These are phyloP conservation scores for Syzygium grande DNA, from an alignment of 345 rosid species.

Conservation along the genomic window DNA sequence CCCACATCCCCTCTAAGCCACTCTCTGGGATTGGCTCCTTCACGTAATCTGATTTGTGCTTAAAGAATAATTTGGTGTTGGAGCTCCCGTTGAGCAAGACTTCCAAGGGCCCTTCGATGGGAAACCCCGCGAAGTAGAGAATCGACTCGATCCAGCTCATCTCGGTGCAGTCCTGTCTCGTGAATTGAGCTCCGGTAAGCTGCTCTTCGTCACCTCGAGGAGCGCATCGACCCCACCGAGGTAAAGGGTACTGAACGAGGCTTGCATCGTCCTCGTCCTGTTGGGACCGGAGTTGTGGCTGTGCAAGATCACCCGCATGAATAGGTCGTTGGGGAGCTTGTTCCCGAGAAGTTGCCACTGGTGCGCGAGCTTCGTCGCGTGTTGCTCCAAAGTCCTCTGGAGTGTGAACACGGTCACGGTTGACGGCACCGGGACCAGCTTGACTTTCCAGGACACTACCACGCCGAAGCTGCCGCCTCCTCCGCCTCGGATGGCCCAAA, in stretches of 20 bases:
- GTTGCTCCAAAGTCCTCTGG: not conserved
- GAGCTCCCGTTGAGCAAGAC: not conserved
- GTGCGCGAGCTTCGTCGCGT: not conserved
- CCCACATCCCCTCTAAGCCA: constrained; percentile 12
- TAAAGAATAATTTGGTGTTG: not conserved
- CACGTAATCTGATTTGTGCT: constrained; percentile 25
- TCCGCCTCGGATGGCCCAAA: not conserved
- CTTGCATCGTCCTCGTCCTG: constrained; percentile 2
- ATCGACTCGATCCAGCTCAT: constrained; percentile 40
- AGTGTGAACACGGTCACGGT: not conserved
- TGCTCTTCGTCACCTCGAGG: not conserved
- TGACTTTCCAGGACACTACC: not conserved
- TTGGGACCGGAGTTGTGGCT: not conserved
- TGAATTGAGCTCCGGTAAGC: constrained; percentile 33
- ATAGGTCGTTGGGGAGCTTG: not conserved
- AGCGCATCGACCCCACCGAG: constrained; percentile 20
- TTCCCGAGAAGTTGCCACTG: not conserved
- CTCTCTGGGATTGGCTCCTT: constrained; percentile 15
- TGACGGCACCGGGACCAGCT: not conserved
- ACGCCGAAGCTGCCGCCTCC: constrained; percentile 1
- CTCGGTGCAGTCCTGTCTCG: constrained; percentile 22
- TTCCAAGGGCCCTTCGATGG: constrained; percentile 4
- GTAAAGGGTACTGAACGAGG: constrained; percentile 21
- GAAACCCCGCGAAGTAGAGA: constrained; percentile 8
- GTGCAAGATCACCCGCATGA: not conserved